Conservation (phyloP, 306 rosid species). For the Quillaja saponaria region DNA sequence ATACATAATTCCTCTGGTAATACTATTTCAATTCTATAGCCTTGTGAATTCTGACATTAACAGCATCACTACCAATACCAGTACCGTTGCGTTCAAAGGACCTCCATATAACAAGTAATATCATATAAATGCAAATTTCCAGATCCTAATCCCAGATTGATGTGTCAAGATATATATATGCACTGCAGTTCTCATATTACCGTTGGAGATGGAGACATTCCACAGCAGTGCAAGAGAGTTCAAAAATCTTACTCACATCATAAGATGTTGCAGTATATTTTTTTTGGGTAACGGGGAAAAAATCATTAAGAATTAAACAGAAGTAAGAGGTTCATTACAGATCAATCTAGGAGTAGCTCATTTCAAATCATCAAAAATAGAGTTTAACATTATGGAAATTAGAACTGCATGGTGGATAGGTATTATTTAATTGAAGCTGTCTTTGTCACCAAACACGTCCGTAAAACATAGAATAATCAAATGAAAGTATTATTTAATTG, state of each 20-base stretch:
- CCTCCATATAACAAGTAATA: background rate
- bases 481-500: background rate
- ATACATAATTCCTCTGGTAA: background rate
- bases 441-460: constrained; percentile 11
- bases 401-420: background rate
- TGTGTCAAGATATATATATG: constrained; percentile 1
- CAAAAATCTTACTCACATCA: too few species aligned
- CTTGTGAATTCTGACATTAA: background rate
- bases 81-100: too few species aligned
- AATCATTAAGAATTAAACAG: background rate
- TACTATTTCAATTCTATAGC: background rate
- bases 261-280: too few species aligned
- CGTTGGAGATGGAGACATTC: constrained; percentile 13
- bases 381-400: background rate
- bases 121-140: background rate
- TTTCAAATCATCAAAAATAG: background rate
- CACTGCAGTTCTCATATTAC: background rate
- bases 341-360: too few species aligned
- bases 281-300: too few species aligned
- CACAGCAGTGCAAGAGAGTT: background rate
- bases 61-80: background rate
- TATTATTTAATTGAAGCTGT: constrained; percentile 1
- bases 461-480: background rate
- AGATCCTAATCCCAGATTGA: background rate
- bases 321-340: background rate